Conservation (phyloP, 768 basidiomycete species). For the Mycena indigotica region DNA sequence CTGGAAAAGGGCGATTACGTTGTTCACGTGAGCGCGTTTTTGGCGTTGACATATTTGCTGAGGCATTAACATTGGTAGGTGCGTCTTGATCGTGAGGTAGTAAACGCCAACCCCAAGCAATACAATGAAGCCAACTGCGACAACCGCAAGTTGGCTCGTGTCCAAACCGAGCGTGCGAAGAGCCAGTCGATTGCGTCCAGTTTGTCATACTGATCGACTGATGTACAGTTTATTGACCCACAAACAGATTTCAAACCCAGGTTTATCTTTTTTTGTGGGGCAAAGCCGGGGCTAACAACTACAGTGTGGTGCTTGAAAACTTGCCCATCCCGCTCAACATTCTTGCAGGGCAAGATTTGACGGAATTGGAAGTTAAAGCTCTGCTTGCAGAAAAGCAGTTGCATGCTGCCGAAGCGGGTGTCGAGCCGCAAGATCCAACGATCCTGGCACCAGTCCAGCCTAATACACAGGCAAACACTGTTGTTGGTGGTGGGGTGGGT, state of each 20-base stretch:
- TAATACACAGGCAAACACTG: neutral
- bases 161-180: conserved; percentile 47
- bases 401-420: conserved; percentile 3
- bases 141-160: conserved; percentile 25
- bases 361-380: conserved; percentile 35
- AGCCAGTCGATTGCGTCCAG: conserved; percentile 50
- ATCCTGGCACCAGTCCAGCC: neutral
- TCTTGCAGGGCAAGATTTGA: conserved; percentile 39
- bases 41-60: conserved; percentile 25
- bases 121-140: conserved; percentile 15
- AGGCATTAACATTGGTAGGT: conserved; percentile 36
- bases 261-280: conserved; percentile 18
- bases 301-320: conserved; percentile 28
- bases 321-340: conserved; percentile 38
- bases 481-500: too few relatives aligned
- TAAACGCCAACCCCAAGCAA: conserved; percentile 4
- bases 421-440: neutral
- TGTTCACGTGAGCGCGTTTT: conserved; percentile 38
- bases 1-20: conserved; percentile 47
- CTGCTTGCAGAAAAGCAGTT: conserved; percentile 13
- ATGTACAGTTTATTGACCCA: too few relatives aligned
- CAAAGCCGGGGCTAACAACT: neutral
- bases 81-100: conserved; percentile 13
- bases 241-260: conserved; percentile 32
- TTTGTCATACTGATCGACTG: too few relatives aligned